phyloP scores from a whole-genome alignment of 768 basidiomycete species.

The Psilocybe cubensis region DNA sequence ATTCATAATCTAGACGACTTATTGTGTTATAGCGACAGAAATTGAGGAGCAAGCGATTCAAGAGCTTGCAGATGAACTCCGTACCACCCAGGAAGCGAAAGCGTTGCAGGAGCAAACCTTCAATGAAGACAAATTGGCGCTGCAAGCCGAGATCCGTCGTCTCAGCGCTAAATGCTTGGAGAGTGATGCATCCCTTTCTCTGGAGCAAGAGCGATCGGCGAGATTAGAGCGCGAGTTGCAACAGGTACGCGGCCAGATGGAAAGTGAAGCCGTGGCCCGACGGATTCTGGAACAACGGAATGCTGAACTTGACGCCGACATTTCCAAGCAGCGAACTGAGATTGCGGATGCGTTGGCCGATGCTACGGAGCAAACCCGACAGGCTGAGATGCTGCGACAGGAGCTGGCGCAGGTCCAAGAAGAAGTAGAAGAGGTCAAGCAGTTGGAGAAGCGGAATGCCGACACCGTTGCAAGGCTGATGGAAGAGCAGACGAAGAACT shows the following conservation, averaged over 20 bases:
- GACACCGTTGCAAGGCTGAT: constrained; percentile 66
- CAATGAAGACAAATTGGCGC: constrained; percentile 56
- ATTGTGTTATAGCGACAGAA: constrained; percentile 55
- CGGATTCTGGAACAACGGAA: constrained; percentile 70
- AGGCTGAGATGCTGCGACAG: constrained; percentile 61
- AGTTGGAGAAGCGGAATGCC: constrained; percentile 65
- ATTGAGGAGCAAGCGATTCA: constrained; percentile 77
- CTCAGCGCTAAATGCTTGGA: constrained; percentile 50
- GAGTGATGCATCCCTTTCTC: constrained; percentile 36
- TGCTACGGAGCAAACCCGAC: constrained; percentile 66
- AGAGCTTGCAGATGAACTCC: constrained; percentile 72
- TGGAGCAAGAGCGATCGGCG: constrained; percentile 57
- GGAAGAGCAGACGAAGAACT: constrained; percentile 74
- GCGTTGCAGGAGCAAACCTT: constrained; percentile 57
- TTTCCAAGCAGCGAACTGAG: constrained; percentile 57
- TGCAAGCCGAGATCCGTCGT: constrained; percentile 60
- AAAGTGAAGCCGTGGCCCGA: constrained; percentile 63
- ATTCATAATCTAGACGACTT: constrained; percentile 4
- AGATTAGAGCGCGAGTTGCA: constrained; percentile 67
- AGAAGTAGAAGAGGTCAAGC: constrained; percentile 72
- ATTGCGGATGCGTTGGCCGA: constrained; percentile 65
- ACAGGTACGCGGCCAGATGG: constrained; percentile 63
- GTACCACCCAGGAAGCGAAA: constrained; percentile 58
- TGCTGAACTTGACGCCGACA: constrained; percentile 53
- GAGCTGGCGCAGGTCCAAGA: constrained; percentile 63